These are phyloP conservation scores for Fusarium graminum DNA, from an alignment of 2,329 filamentous ascomycete genomes.

Conservation along the genomic window DNA sequence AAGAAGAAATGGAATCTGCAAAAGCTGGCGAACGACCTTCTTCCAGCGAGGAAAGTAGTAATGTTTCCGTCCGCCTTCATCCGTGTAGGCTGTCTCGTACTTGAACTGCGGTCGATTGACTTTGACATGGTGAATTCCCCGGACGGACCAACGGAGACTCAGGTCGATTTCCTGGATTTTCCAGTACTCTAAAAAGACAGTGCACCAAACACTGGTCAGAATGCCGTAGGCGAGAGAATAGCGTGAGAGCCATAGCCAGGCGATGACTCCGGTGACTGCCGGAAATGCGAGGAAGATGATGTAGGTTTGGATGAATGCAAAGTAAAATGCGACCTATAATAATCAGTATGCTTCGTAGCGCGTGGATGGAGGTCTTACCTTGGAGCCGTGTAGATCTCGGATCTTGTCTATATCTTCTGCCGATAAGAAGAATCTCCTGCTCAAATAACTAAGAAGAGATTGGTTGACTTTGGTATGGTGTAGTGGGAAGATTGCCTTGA, in stretches of 20 bases:
- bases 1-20: constrained; percentile 77
- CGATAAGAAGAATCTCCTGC: constrained; percentile 64
- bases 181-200: constrained; percentile 84
- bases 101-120: constrained; percentile 73
- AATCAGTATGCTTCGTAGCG: rapidly evolving
- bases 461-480: constrained; percentile 71
- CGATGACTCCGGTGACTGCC: constrained; percentile 74
- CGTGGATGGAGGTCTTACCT: constrained; percentile 50
- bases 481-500: constrained; percentile 72
- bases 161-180: constrained; percentile 81
- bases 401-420: constrained; percentile 69
- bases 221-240: constrained; percentile 79
- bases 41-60: constrained; percentile 74
- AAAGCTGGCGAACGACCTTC: constrained; percentile 72
- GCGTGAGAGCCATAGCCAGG: constrained; percentile 76
- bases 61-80: constrained; percentile 72
- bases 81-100: constrained; percentile 71
- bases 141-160: constrained; percentile 78
- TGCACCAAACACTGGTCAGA: constrained; percentile 76
- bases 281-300: constrained; percentile 78
- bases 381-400: constrained; percentile 72
- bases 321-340: constrained; percentile 78
- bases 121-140: constrained; percentile 75
- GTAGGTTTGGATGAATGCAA: constrained; percentile 84
- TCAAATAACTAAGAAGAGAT: constrained; percentile 68